Base-by-base conservation (phyloP, 176 grass and related monocot species). In the Triticum dicoccoides region DNA sequence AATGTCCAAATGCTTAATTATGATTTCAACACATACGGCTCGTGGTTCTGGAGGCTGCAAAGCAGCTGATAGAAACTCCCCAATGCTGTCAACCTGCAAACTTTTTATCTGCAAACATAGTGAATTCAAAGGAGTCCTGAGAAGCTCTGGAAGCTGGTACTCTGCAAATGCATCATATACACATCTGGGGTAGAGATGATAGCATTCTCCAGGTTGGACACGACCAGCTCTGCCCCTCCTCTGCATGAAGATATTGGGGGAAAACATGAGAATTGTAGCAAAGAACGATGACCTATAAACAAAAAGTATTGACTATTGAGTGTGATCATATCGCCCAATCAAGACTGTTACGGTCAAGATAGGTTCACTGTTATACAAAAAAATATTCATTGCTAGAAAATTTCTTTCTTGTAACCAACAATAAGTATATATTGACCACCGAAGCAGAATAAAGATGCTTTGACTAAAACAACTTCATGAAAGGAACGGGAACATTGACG, bases 51-150 rank as follows among this genome's bases (percentile, higher is more conserved):
- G 93, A 88, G 96, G 94, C 80, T 98, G 93, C 73, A 98, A 85
- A 32, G 96, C 93, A 81, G 96, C 91, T 61, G 92, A 98, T 65
- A 98, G 83, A 29, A 98, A 98, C 56, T 94, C 90, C 52, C 93
- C 94, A 68, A 98, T 98, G 70, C 86, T 92, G 63, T 80, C 92
- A 71, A 98, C 83, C 83, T 98, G 93, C 86, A 98, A 86, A 86
- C 96, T 94, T 86, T 96, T 98, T 91, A 98, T 98, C 83, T 98
- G 93, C 90, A 98, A 94, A 86, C 93, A 96, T 79, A 98, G 87
- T 39, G 93, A 98, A 80, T 98, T 98, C 56, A 98, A 91, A 82
- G 93, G 93, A 84, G 93, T 96, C 88, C 92, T 94, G 76, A 98
- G 92, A 86, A 98, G 90, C 84, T 98, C 93, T 1, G 93, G 92